Percentiles rank a stretch among this genome's conserved stretches.
phyloP scores from a whole-genome alignment of 1,139 yeast genomes.

The Saccharomycopsis hybrid region DNA sequence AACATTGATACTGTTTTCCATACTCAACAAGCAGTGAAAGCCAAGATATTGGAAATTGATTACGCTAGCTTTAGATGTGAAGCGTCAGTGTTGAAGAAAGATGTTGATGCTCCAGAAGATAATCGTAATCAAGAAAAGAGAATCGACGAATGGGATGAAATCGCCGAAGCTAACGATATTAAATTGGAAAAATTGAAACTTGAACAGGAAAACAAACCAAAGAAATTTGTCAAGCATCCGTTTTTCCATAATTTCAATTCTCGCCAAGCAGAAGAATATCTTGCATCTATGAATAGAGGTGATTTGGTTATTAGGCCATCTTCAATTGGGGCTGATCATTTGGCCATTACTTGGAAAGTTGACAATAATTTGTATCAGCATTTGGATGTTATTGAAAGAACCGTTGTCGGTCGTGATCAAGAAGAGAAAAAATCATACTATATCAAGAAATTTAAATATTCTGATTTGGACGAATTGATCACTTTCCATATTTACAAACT shows the following conservation, averaged over 20 bases:
- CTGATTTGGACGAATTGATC: slow-evolving; percentile 89
- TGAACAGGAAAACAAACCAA: slow-evolving; percentile 42
- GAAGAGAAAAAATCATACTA: slow-evolving; percentile 22
- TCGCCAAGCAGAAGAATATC: slow-evolving; percentile 85
- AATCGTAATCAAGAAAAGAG: slow-evolving; percentile 31
- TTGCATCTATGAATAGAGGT: slow-evolving; percentile 86
- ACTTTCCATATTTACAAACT: slow-evolving; percentile 83
- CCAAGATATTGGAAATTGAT: slow-evolving; percentile 64
- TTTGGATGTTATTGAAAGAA: slow-evolving; percentile 74
- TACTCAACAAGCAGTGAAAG: slow-evolving; percentile 80
- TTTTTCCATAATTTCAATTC: slow-evolving; percentile 78
- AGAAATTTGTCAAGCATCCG: slow-evolving; percentile 85
- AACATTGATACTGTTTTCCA: slow-evolving; percentile 42
- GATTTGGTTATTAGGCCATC: slow-evolving; percentile 94
- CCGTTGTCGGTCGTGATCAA: slow-evolving; percentile 37
- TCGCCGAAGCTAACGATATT: slow-evolving; percentile 65
- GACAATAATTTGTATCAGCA: slow-evolving; percentile 90
- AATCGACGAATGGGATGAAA: slow-evolving; percentile 76
- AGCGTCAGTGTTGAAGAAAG: slow-evolving; percentile 63
- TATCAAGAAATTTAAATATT: slow-evolving; percentile 65
- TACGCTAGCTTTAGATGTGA: slow-evolving; percentile 69
- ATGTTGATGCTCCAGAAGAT: slow-evolving; percentile 52
- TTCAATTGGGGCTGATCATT: slow-evolving; percentile 78
- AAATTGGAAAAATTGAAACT: slow-evolving; percentile 49
- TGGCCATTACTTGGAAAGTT: slow-evolving; percentile 95